Conservation (phyloP, 257 asterid species). For the Echites panduratus region DNA sequence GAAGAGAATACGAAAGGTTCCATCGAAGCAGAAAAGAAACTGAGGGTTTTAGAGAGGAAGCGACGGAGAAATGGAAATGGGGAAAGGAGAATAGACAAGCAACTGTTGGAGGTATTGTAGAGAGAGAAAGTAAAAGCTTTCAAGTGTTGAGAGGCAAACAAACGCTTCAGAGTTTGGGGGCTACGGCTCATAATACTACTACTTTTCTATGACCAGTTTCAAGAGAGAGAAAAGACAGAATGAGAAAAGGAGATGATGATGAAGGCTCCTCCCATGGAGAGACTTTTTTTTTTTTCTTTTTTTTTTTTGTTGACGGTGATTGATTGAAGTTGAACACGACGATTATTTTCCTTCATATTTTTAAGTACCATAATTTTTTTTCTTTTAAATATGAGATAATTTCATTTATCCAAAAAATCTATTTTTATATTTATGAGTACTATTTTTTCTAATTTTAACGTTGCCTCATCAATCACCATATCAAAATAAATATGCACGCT, state of each 20-base stretch:
- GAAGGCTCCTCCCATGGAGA: background rate
- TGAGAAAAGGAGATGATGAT: background rate
- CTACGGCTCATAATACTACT: slow-evolving; percentile 6
- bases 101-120: slow-evolving; percentile 22
- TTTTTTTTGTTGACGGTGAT: background rate
- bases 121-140: slow-evolving; percentile 22
- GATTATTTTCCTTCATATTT: too few species aligned
- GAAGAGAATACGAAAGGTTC: slow-evolving; percentile 28
- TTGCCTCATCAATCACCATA: too few species aligned
- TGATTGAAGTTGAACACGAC: background rate
- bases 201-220: background rate
- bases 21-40: slow-evolving; percentile 29
- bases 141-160: background rate
- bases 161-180: slow-evolving; percentile 1
- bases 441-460: too few species aligned
- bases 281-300: background rate
- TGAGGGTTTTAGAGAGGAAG: slow-evolving; percentile 20
- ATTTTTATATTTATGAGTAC: too few species aligned
- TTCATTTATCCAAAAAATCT: too few species aligned
- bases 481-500: too few species aligned
- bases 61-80: slow-evolving; percentile 18
- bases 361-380: too few species aligned
- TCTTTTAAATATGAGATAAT: too few species aligned
- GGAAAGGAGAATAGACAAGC: slow-evolving; percentile 28
- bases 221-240: background rate